Percentiles rank a stretch among this genome's conserved stretches.
phyloP scores from a whole-genome alignment of 345 rosid species.

The Citrus medica region DNA sequence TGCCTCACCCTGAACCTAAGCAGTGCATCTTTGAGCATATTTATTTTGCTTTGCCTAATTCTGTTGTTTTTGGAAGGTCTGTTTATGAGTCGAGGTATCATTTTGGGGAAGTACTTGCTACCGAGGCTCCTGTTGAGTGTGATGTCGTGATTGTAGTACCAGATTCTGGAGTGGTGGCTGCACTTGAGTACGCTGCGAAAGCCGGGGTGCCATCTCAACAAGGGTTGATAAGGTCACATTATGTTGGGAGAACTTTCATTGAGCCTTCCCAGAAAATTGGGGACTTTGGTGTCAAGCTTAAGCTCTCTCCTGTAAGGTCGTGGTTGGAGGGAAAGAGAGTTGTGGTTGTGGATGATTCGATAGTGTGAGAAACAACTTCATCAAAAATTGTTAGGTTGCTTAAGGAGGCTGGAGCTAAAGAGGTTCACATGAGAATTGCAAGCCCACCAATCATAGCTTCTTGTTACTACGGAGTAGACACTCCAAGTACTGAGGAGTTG shows the following conservation, averaged over 20 bases:
- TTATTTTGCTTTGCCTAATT: constrained; percentile 83
- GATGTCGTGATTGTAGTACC: constrained; percentile 98
- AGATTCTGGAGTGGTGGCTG: constrained; percentile 96
- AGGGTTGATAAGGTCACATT: constrained; percentile 89
- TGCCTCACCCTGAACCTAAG: constrained; percentile 65
- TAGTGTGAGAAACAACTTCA: constrained; percentile 89
- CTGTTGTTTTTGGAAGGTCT: constrained; percentile 79
- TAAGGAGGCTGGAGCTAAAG: constrained; percentile 91
- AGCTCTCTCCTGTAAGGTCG: constrained; percentile 69
- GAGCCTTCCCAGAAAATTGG: constrained; percentile 93
- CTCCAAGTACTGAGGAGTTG: constrained; percentile 84
- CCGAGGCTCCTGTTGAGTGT: constrained; percentile 74
- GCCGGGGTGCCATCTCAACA: constrained; percentile 85
- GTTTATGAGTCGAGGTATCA: constrained; percentile 71
- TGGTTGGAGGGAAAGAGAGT: constrained; percentile 77
- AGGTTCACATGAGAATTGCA: constrained; percentile 96
- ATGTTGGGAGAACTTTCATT: constrained; percentile 92
- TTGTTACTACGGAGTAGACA: constrained; percentile 95
- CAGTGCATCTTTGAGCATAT: constrained; percentile 96
- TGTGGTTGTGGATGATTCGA: constrained; percentile 95
- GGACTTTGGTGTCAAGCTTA: constrained; percentile 95
- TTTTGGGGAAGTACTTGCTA: constrained; percentile 82
- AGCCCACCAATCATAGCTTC: constrained; percentile 86
- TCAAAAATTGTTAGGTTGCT: constrained; percentile 82
- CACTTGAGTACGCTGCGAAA: constrained; percentile 82